These are phyloP conservation scores for Rhodotorula diobovata DNA, from an alignment of 768 basidiomycete genomes.

Conservation along the genomic window DNA sequence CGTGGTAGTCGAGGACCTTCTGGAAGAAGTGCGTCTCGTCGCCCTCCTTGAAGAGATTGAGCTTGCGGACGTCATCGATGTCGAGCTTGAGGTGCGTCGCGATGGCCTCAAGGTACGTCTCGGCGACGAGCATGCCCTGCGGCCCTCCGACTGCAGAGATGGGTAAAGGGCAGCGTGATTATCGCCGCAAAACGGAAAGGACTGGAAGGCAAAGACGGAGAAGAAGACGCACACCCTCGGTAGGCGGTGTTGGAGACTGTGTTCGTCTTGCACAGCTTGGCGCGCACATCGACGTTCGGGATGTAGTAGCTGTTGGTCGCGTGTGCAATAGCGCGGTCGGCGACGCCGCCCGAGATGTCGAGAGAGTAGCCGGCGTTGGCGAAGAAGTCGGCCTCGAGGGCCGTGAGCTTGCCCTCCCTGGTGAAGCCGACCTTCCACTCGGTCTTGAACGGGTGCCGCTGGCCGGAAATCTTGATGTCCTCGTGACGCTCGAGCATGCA, in stretches of 20 bases:
- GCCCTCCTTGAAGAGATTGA: conserved; percentile 41
- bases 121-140: conserved; percentile 42
- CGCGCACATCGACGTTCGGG: conserved; percentile 40
- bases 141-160: conserved; percentile 38
- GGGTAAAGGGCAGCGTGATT: neutral
- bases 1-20: conserved; percentile 40
- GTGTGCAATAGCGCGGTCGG: conserved; percentile 42
- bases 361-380: conserved; percentile 43
- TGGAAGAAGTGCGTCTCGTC: conserved; percentile 42
- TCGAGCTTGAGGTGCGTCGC: conserved; percentile 38
- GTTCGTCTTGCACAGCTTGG: conserved; percentile 40
- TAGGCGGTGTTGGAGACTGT: conserved; percentile 43
- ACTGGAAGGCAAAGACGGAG: neutral
- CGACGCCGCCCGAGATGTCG: conserved; percentile 41
- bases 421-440: conserved; percentile 41
- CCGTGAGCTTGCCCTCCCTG: conserved; percentile 40
- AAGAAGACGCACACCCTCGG: neutral
- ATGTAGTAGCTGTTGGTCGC: conserved; percentile 39
- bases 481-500: conserved; percentile 42
- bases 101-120: conserved; percentile 38
- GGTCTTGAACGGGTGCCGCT: conserved; percentile 41
- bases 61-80: conserved; percentile 39
- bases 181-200: neutral
- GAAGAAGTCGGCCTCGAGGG: conserved; percentile 36
- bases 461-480: conserved; percentile 42